Evolutionary conservation across 208 protist genomes (phyloP).

Genomic region (Leptomonas pyrrhocoris): DNA sequence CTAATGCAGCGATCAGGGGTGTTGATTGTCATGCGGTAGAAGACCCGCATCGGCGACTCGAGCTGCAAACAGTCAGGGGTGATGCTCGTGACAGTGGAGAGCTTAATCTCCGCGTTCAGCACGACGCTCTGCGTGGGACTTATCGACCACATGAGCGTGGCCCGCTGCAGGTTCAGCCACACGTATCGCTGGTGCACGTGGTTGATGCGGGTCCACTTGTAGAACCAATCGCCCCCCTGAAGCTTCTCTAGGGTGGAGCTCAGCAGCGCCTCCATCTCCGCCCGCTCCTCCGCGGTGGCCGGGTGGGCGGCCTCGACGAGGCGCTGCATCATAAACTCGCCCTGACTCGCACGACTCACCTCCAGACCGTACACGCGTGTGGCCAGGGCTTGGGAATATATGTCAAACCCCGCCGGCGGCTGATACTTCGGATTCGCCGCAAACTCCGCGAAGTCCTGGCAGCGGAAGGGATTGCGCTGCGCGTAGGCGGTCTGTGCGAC

Average conservation of each 20-base stretch:
- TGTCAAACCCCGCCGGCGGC: slow-evolving; percentile 32
- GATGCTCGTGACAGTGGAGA: slow-evolving; percentile 51
- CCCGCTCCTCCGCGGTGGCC: slow-evolving; percentile 28
- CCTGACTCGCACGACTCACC: slow-evolving; percentile 38
- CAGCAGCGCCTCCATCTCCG: slow-evolving; percentile 24
- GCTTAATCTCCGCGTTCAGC: slow-evolving; percentile 53
- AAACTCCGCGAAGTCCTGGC: slow-evolving; percentile 75
- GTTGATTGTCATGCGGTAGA: slow-evolving; percentile 68
- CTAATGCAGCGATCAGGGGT: slow-evolving; percentile 48
- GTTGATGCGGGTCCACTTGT: slow-evolving; percentile 74
- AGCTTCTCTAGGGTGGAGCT: slow-evolving; percentile 46
- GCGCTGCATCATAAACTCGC: slow-evolving; percentile 50
- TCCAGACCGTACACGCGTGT: slow-evolving; percentile 36
- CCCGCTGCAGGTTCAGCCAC: slow-evolving; percentile 69
- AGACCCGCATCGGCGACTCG: slow-evolving; percentile 39
- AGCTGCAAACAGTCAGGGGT: slow-evolving; percentile 63
- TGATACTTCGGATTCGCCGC: slow-evolving; percentile 50
- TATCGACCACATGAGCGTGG: slow-evolving; percentile 62
- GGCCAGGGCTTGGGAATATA: slow-evolving; percentile 34
- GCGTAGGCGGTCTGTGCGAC: slow-evolving; percentile 72
- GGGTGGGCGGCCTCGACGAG: slow-evolving; percentile 37
- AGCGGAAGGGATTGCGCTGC: slow-evolving; percentile 75
- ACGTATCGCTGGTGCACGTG: slow-evolving; percentile 71
- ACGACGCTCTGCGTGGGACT: slow-evolving; percentile 40
- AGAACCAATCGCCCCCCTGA: slow-evolving; percentile 78